Conservation (phyloP, 257 asterid species). For the Ehretia macrophylla region DNA sequence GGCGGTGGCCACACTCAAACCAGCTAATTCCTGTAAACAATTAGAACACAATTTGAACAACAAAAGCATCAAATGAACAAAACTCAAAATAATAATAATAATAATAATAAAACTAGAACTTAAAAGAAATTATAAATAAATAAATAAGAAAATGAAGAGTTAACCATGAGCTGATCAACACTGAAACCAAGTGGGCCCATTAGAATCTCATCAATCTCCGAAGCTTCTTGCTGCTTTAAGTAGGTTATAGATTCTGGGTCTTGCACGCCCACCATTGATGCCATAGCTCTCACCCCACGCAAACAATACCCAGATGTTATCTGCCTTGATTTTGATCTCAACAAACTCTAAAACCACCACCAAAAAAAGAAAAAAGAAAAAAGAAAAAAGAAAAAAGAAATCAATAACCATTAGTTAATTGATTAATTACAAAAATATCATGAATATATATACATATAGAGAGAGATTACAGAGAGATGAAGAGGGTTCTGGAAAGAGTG, state of each 20-base stretch:
- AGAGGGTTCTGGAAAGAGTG: constrained; percentile 5
- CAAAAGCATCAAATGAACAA: constrained; percentile 11
- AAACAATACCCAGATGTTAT: constrained; percentile 23
- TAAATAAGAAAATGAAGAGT: not conserved
- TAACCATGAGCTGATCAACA: constrained; percentile 93
- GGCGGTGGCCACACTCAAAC: constrained; percentile 91
- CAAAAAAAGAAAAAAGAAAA: too few species aligned
- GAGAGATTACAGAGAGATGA: constrained; percentile 20
- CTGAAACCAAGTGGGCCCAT: constrained; percentile 97
- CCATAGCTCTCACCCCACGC: constrained; percentile 43
- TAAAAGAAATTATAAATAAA: not conserved
- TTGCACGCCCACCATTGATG: constrained; percentile 43
- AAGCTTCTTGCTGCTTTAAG: constrained; percentile 76
- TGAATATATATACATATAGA: not conserved
- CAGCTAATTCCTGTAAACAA: constrained; percentile 82
- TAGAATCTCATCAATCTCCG: constrained; percentile 80
- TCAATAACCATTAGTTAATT: constrained; percentile 11
- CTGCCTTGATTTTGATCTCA: constrained; percentile 28
- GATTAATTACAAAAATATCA: not conserved
- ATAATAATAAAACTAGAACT: too few species aligned
- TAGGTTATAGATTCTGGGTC: constrained; percentile 55
- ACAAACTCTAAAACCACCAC: constrained; percentile 31
- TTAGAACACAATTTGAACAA: constrained; percentile 6
- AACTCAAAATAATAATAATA: not conserved
- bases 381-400: constrained; percentile 13